phyloP scores from a whole-genome alignment of 805 yeast genomes.

The Saccharomyces eubayanus region DNA sequence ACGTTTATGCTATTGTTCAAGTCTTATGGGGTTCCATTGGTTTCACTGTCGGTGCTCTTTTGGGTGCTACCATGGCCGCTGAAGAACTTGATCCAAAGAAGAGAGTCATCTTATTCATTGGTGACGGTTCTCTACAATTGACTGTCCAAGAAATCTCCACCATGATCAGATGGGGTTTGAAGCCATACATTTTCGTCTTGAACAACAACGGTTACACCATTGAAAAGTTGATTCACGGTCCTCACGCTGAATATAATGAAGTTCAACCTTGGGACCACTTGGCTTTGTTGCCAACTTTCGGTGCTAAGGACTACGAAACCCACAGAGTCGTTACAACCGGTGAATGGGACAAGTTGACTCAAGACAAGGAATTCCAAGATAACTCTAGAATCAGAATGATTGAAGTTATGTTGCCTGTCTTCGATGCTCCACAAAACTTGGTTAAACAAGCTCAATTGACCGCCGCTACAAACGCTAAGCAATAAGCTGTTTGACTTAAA shows the following conservation, averaged over 20 bases:
- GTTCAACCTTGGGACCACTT: slow-evolving; percentile 60
- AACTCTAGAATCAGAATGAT: slow-evolving; percentile 54
- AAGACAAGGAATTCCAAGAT: slow-evolving; percentile 40
- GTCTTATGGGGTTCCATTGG: slow-evolving; percentile 70
- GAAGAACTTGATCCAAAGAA: slow-evolving; percentile 48
- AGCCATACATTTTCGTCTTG: slow-evolving; percentile 58
- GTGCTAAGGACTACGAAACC: slow-evolving; percentile 43
- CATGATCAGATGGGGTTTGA: slow-evolving; percentile 52
- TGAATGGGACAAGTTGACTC: slow-evolving; percentile 46
- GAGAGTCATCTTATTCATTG: slow-evolving; percentile 56
- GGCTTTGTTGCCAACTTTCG: slow-evolving; percentile 41
- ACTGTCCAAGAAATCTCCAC: slow-evolving; percentile 65
- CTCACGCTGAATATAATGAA: slow-evolving; percentile 49
- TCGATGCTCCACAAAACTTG: slow-evolving; percentile 63
- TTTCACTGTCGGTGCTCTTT: slow-evolving; percentile 54
- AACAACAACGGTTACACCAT: slow-evolving; percentile 66
- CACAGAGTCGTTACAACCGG: slow-evolving; percentile 45
- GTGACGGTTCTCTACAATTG: slow-evolving; percentile 66
- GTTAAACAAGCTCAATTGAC: slow-evolving; percentile 57
- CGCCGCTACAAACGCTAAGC: slow-evolving; percentile 37
- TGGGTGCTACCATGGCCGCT: slow-evolving; percentile 59
- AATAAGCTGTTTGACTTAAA: slow-evolving; percentile 3
- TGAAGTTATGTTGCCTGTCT: slow-evolving; percentile 56
- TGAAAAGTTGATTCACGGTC: slow-evolving; percentile 63
- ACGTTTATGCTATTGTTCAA: slow-evolving; percentile 56